Base-by-base conservation (phyloP, 192 early-diverging fungal genomes). In the Ambispora gerdemannii region DNA sequence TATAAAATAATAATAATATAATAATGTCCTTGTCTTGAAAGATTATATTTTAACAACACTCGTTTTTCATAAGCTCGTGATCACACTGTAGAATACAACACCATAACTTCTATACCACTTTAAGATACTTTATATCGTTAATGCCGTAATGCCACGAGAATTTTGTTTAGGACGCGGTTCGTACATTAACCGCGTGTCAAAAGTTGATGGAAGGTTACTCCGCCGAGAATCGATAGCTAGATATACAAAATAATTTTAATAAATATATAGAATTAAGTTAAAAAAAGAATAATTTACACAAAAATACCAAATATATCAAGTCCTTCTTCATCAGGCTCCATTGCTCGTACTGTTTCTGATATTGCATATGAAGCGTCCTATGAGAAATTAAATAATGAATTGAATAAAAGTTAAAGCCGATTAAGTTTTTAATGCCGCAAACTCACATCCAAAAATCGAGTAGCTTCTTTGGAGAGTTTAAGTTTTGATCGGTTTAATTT, bases 401-500 rank as follows among this genome's bases (percentile, higher is more conserved):
- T 2, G 3, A 20, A 7, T 43, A 17, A 24, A 24, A 4, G 11
- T 64, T 64, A 22, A 3, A 27, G 10, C 36, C 13, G 19, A 22
- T 2, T 2, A 1, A 50, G 36, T 72, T 24, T 27, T 2, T 63
- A 32, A n/a, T 24, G n/a, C n/a, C n/a, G n/a, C n/a, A n/a, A n/a
- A 66, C 75, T 78, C 75, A 83, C 84, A 49, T 84, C 76, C 28
- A 86, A 55, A 33, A 86, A 86, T 20, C 77, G 78, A 0, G 83
- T 86, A 1, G 77, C 79, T 64, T 92, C 92, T 63, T 93, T 93
- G 2, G 80, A 78, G 34, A 93, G 74, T 22, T 86, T 83, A 49
- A 93, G 77, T 50, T 88, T 88, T 15, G 88, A 90, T 53, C 92
- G 76, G 66, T 92, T 93, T 49, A 91, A 76, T 75, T 93, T 93